Evolutionary conservation across 129 eudicot genomes (phyloP).

Genomic region (Pseudognaphalium luteoalbum): DNA sequence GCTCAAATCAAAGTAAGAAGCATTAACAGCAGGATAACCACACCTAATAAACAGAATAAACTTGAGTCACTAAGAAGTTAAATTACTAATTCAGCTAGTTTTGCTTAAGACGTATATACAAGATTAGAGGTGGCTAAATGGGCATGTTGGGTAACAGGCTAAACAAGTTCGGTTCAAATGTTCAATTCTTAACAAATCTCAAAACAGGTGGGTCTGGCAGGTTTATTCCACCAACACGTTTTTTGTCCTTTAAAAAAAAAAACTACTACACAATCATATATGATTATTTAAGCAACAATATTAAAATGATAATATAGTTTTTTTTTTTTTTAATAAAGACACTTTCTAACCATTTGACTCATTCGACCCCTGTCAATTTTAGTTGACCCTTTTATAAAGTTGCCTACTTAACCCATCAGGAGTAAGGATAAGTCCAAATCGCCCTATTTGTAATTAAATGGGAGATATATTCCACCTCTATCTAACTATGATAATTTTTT

Average conservation of each 20-base stretch:
- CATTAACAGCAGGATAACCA: slow-evolving; percentile 86
- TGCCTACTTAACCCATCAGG: not conserved
- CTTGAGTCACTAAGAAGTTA: slow-evolving; percentile 2
- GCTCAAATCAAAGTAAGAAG: slow-evolving; percentile 84
- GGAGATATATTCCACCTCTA: not conserved
- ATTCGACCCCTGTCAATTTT: not conserved
- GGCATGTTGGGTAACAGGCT: not conserved
- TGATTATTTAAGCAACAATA: not conserved
- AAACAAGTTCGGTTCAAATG: not conserved
- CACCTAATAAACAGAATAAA: slow-evolving; percentile 49
- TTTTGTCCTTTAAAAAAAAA: slow-evolving; percentile 8
- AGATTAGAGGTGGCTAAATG: not conserved
- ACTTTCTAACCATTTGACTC: not conserved
- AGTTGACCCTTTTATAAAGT: not conserved
- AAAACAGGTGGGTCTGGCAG: not conserved
- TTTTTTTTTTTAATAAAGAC: not conserved
- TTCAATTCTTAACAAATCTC: not conserved
- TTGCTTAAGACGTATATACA: not conserved
- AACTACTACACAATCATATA: not conserved
- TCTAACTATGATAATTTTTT: not conserved
- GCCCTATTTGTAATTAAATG: not conserved
- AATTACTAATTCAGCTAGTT: not conserved
- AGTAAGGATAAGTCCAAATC: not conserved
- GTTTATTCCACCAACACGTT: not conserved
- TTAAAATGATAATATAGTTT: not conserved